These are phyloP conservation scores for Sporisorium graminicola DNA, from an alignment of 1,284 basidiomycete species.

Conservation along the genomic window DNA sequence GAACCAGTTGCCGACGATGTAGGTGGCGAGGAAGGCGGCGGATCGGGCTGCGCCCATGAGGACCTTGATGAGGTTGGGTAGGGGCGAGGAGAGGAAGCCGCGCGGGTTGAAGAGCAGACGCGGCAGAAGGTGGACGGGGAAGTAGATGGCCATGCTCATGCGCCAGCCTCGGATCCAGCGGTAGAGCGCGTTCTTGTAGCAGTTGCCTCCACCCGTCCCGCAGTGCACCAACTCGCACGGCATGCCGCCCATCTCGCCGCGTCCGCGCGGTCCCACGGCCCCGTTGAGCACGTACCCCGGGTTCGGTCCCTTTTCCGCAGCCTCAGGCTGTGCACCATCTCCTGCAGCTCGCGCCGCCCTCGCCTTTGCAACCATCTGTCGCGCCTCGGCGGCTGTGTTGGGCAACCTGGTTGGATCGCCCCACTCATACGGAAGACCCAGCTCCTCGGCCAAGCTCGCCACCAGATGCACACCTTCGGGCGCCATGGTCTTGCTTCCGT, in stretches of 20 bases:
- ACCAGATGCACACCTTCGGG: constrained; percentile 44
- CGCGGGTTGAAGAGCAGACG: constrained; percentile 67
- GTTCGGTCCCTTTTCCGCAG: not conserved
- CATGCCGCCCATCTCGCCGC: constrained; percentile 64
- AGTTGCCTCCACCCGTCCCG: constrained; percentile 62
- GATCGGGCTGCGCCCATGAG: constrained; percentile 66
- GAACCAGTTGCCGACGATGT: constrained; percentile 69
- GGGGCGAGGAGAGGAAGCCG: constrained; percentile 50
- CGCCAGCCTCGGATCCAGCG: constrained; percentile 67
- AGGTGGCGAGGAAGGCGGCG: constrained; percentile 70
- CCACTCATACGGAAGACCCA: constrained; percentile 61
- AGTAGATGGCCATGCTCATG: constrained; percentile 69
- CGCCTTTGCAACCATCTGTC: constrained; percentile 20
- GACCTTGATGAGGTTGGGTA: constrained; percentile 54
- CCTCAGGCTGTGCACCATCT: not conserved
- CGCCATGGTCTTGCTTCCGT: constrained; percentile 54
- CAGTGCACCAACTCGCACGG: constrained; percentile 70
- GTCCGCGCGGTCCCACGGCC: constrained; percentile 52
- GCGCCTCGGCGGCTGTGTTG: constrained; percentile 38
- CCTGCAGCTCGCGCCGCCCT: constrained; percentile 7
- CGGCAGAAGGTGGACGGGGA: constrained; percentile 71
- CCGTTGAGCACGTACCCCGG: constrained; percentile 53
- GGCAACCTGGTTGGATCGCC: constrained; percentile 57
- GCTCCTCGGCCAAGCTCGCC: constrained; percentile 53
- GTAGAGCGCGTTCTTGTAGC: constrained; percentile 67